Percentiles rank a stretch among this genome's conserved stretches.
These are phyloP conservation scores for Arthrobotrys iridis DNA, from an alignment of 2,329 filamentous ascomycete species.

Conservation along the genomic window DNA sequence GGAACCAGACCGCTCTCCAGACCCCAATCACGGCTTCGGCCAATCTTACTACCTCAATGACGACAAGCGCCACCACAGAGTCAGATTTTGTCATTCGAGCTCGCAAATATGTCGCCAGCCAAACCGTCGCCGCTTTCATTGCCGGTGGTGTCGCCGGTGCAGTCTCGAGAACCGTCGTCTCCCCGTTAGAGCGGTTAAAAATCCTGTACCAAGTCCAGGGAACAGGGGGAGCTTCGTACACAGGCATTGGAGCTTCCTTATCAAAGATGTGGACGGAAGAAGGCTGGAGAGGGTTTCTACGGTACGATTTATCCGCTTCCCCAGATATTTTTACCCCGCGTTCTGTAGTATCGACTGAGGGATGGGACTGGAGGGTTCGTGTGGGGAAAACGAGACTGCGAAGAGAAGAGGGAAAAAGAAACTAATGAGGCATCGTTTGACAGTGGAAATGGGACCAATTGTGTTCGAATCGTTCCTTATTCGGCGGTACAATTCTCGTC, in stretches of 20 bases:
- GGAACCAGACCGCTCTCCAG: constrained; percentile 32
- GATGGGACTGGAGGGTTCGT: background rate
- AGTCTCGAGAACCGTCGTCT: constrained; percentile 97
- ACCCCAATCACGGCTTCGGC: constrained; percentile 47
- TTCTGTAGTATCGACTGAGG: background rate
- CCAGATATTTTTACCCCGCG: constrained; percentile 1
- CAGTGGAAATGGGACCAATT: constrained; percentile 92
- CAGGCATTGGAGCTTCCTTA: constrained; percentile 87
- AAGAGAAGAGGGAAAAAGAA: background rate
- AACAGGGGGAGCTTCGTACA: constrained; percentile 88
- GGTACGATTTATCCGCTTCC: constrained; percentile 60
- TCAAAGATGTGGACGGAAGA: constrained; percentile 97
- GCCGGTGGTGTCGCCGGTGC: constrained; percentile 93
- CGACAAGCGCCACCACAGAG: constrained; percentile 41
- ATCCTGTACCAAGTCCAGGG: constrained; percentile 98
- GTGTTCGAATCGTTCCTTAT: constrained; percentile 96
- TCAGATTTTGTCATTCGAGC: background rate
- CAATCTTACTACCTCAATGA: constrained; percentile 51
- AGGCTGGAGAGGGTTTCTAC: constrained; percentile 96
- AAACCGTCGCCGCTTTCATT: constrained; percentile 89
- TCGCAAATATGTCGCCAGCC: constrained; percentile 74
- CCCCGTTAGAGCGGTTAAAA: constrained; percentile 92
- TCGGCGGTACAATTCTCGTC: constrained; percentile 98
- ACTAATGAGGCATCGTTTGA: constrained; percentile 31
- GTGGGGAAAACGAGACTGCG: constrained; percentile 4